A percentile compares a stretch with the other conserved stretches of the same genome.
These are phyloP conservation scores for Purshia tridentata DNA, from an alignment of 306 rosid species.

Conservation along the genomic window DNA sequence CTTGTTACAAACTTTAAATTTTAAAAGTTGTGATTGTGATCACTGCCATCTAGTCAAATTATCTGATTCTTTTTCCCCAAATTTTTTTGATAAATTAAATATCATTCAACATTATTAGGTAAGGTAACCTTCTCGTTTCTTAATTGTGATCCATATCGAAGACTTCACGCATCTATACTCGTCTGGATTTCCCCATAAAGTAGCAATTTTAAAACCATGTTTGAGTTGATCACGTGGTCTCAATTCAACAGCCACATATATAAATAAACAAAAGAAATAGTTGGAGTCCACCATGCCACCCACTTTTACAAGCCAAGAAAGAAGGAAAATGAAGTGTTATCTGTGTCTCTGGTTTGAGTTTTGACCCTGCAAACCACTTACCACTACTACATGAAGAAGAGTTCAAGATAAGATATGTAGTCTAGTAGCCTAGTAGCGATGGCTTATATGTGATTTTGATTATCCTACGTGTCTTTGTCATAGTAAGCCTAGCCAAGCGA, in stretches of 20 bases:
- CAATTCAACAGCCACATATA: neutral
- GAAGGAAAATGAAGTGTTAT: neutral
- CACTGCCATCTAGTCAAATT: too few relatives aligned
- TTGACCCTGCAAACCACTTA: neutral
- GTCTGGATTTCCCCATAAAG: constrained; percentile 13
- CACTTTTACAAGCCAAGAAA: neutral
- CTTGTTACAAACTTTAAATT: neutral
- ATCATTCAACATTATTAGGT: neutral
- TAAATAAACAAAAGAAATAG: neutral
- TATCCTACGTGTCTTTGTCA: constrained; percentile 2
- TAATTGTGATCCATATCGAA: constrained; percentile 1
- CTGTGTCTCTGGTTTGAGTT: neutral
- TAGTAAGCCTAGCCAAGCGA: neutral
- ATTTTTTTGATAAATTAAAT: neutral
- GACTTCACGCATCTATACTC: neutral
- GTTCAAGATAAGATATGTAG: neutral
- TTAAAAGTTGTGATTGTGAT: neutral
- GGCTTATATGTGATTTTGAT: neutral
- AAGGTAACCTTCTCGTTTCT: neutral
- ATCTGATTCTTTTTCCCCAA: neutral
- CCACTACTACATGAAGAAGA: too few relatives aligned
- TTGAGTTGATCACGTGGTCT: neutral
- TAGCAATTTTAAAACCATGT: neutral
- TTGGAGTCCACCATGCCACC: constrained; percentile 8
- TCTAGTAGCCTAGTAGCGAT: neutral